phyloP scores from a whole-genome alignment of 2,329 filamentous ascomycete species.

The Escovopsis sp. region DNA sequence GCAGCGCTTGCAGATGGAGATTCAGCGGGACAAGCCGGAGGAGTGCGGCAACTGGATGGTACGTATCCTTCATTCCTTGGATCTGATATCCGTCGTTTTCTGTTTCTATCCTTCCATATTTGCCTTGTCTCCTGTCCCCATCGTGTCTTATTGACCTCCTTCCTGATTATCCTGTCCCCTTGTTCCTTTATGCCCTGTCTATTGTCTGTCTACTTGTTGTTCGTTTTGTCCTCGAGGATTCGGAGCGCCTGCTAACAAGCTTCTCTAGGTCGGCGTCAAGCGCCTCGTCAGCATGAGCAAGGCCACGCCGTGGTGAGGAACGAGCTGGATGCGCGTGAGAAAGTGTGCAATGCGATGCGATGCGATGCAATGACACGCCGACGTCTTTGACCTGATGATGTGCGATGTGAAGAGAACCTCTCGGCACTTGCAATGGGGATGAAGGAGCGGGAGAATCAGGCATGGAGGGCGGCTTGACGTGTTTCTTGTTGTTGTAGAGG shows the following conservation, averaged over 20 bases:
- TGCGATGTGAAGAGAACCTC: slow-evolving; percentile 10
- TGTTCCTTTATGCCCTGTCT: no score
- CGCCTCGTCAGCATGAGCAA: slow-evolving; percentile 67
- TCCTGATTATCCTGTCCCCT: no score
- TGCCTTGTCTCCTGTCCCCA: no score
- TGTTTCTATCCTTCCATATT: no score
- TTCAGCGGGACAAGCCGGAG: slow-evolving; percentile 61
- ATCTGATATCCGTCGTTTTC: no score
- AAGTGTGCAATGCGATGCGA: slow-evolving; percentile 3
- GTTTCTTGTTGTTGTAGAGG: slow-evolving; percentile 3
- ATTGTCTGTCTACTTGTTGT: no score
- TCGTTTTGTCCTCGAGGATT: no score
- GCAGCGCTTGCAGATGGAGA: slow-evolving; percentile 54
- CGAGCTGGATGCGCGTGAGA: not conserved
- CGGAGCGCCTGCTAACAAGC: no score
- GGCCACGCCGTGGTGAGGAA: slow-evolving; percentile 40
- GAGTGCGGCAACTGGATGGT: slow-evolving; percentile 85
- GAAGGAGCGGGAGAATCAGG: slow-evolving; percentile 4
- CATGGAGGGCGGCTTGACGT: not conserved
- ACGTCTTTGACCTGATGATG: no score
- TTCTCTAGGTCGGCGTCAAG: slow-evolving; percentile 53
- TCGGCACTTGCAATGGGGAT: slow-evolving; percentile 9
- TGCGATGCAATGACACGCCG: no score
- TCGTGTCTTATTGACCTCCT: no score
- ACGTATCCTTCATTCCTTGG: no score